These are phyloP conservation scores for Aspergillus affinis DNA, from an alignment of 495 filamentous ascomycete species.

Conservation along the genomic window DNA sequence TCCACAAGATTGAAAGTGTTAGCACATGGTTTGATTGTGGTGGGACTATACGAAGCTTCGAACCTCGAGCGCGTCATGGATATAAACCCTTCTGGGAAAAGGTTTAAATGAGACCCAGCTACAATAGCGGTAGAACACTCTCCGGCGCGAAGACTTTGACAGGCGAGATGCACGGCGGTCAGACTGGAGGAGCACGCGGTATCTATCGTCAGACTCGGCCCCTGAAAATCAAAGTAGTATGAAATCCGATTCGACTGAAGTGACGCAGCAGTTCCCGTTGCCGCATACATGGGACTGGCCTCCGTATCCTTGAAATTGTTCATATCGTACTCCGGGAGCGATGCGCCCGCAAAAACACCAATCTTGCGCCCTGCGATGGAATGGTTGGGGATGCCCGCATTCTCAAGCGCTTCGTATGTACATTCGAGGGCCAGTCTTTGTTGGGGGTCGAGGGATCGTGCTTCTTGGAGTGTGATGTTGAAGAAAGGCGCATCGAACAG, in stretches of 20 bases:
- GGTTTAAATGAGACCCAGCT: constrained; percentile 39
- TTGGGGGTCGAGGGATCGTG: constrained; percentile 40
- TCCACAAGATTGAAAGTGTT: constrained; percentile 19
- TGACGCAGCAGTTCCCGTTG: constrained; percentile 19
- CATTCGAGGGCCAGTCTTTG: constrained; percentile 52
- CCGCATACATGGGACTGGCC: constrained; percentile 21
- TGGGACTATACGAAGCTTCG: not conserved
- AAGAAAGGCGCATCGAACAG: constrained; percentile 58
- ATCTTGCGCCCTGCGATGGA: not conserved
- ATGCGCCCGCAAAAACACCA: constrained; percentile 2
- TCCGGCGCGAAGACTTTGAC: constrained; percentile 42
- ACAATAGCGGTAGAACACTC: constrained; percentile 45
- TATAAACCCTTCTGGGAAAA: constrained; percentile 31
- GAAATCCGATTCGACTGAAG: constrained; percentile 47
- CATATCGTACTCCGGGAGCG: constrained; percentile 12
- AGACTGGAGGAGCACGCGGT: constrained; percentile 55
- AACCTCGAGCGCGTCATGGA: constrained; percentile 25
- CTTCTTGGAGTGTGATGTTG: constrained; percentile 51
- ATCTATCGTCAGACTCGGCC: constrained; percentile 45
- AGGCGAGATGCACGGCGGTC: constrained; percentile 50
- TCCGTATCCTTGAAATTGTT: constrained; percentile 25
- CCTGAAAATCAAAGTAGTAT: constrained; percentile 43
- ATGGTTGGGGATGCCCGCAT: constrained; percentile 24
- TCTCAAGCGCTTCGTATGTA: constrained; percentile 58
- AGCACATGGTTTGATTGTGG: constrained; percentile 8